Evolutionary conservation across 768 basidiomycete genomes (phyloP).

Genomic region (Auriscalpium orientale): DNA sequence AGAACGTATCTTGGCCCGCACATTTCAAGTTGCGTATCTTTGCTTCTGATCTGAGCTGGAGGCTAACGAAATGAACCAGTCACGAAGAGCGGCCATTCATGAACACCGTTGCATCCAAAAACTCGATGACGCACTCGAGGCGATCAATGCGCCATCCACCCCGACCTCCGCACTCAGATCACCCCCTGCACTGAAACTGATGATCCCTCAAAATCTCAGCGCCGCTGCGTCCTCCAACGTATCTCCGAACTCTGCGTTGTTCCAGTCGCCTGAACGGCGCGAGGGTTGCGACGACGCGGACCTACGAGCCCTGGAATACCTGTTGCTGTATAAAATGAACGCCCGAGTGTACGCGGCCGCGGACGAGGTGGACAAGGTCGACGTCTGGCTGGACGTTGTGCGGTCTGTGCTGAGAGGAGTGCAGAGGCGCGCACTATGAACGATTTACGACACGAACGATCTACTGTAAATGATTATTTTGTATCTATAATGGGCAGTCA

Average conservation of each 20-base stretch:
- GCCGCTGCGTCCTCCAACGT: slow-evolving; percentile 18
- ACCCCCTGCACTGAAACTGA: not conserved
- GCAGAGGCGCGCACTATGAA: slow-evolving; percentile 20
- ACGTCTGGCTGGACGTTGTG: slow-evolving; percentile 55
- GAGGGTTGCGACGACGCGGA: slow-evolving; percentile 56
- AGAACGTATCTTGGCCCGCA: slow-evolving; percentile 8
- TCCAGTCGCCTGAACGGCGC: slow-evolving; percentile 34
- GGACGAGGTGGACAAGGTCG: slow-evolving; percentile 56
- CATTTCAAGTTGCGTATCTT: slow-evolving; percentile 10
- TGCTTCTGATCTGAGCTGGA: too few species aligned
- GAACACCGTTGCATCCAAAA: slow-evolving; percentile 6
- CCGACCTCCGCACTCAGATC: not conserved
- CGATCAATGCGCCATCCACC: not conserved
- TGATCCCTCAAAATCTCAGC: not conserved
- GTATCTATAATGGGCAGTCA: not conserved
- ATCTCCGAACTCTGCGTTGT: slow-evolving; percentile 35
- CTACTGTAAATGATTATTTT: not conserved
- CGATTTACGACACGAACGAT: not conserved
- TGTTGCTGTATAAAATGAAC: slow-evolving; percentile 62
- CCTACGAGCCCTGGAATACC: slow-evolving; percentile 47
- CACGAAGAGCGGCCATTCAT: slow-evolving; percentile 2
- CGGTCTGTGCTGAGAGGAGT: slow-evolving; percentile 51
- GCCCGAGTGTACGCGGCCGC: slow-evolving; percentile 46
- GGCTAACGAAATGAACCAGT: not conserved
- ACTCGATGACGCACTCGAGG: not conserved